phyloP scores from a whole-genome alignment of 495 filamentous ascomycete genomes.

The Aspergillus olivimuriae region DNA sequence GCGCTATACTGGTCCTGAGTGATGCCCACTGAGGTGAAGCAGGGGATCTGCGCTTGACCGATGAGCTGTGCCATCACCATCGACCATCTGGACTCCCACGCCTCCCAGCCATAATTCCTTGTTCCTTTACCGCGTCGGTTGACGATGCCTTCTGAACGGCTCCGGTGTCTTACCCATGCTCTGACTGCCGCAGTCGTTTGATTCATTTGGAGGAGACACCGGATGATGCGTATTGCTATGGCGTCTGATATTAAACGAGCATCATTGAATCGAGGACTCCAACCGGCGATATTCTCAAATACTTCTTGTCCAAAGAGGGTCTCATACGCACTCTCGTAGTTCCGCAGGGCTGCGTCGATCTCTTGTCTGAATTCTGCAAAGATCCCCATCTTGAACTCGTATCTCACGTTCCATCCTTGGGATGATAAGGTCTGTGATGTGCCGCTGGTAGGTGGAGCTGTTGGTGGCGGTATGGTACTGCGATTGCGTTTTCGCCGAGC shows the following conservation, averaged over 20 bases:
- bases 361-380: constrained; percentile 89
- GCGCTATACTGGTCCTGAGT: constrained; percentile 16
- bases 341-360: constrained; percentile 75
- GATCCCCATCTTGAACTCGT: constrained; percentile 85
- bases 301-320: constrained; percentile 71
- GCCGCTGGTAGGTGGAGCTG: constrained; percentile 73
- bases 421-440: constrained; percentile 78
- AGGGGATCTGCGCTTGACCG: constrained; percentile 49
- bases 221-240: constrained; percentile 68
- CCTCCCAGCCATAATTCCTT: constrained; percentile 77
- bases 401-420: constrained; percentile 83
- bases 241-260: constrained; percentile 73
- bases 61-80: constrained; percentile 75
- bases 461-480: constrained; percentile 68
- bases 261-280: constrained; percentile 82
- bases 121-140: constrained; percentile 79
- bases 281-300: constrained; percentile 79
- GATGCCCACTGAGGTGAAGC: constrained; percentile 22
- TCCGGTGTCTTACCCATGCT: constrained; percentile 68
- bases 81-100: constrained; percentile 81
- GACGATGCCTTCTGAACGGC: constrained; percentile 63
- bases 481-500: constrained; percentile 73
- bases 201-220: constrained; percentile 71
- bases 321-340: constrained; percentile 80
- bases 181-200: constrained; percentile 68